Evolutionary conservation across 2,329 filamentous ascomycete genomes (phyloP), one percentile per base, ranked within the genome.

Genomic region (Calonectria hongkongensis): DNA sequence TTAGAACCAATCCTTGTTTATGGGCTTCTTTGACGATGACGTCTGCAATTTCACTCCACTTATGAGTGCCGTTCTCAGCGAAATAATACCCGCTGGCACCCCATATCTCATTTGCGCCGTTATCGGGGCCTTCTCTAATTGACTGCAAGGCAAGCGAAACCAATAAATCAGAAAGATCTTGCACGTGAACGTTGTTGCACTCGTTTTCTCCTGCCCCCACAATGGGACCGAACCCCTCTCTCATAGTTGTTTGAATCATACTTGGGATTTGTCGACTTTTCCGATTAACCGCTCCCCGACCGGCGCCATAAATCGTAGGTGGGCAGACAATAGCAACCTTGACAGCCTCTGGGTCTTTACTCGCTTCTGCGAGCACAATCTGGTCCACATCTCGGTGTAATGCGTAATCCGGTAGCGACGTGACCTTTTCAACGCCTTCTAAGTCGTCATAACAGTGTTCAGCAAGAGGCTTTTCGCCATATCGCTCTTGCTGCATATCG

Each of bases 311-410:
- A 25, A 41, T 60, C 7, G 56, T 43, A 13, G 56, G 36, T 5
- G 56, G 56, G 33, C 56, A 60, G 39, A 60, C 56, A 9, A 60
- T 60, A 36, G 56, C 36, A 9, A 36, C 39, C n/a, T 41, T 41
- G 21, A 18, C 30, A 36, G 33, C 25, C 5, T 18, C 8, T 41
- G 39, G 39, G 13, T 41, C 39, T 41, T 41, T 41, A 13, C 2
- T 18, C 7, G n/a, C 56, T 9, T 15, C 10, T 18, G 12, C 30
- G 9, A 60, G 18, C 18, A 60, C 36, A 5, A 43, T 15, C 33
- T n/a, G 2, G 21, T 60, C 36, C 18, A 60, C 36, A 4, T 60
- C 56, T 12, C 16, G 18, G 15, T 60, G 56, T 3, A 21, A 21
- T 3, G 56, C 36, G 18, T 2, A 25, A 4, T 41, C 33, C 10